Base-by-base conservation (phyloP, 257 asterid genomes). In the Linderniella brevidens region DNA sequence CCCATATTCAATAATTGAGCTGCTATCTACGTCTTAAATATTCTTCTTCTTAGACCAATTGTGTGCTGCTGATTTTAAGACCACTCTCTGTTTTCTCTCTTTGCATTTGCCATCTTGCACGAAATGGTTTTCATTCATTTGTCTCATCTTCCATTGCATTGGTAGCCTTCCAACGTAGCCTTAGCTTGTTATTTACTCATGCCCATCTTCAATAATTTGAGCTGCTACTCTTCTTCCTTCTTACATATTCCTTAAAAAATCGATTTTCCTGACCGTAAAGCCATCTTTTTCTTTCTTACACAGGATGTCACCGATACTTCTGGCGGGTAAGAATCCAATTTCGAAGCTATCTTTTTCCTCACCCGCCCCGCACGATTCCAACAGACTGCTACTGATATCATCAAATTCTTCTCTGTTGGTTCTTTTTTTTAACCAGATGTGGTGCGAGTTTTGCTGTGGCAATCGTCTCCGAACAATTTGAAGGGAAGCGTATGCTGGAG, bases 231-330 rank as follows among this genome's bases (percentile, higher is more conserved):
- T 2, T 39, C 48, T 56, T 29, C 15, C 48, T 56, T 29, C 15
- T 19, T 8, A 36, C 49, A 49, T 11, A 11, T 9, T 52, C 40
- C 3, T 37, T 13, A 52, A 35, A 20, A 39, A 11, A 14, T 16
- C 12, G 43, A 39, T 11, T n/a, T 55, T 18, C 64, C 67, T 62
- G 58, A 49, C 39, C 39, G 32, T 25, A 25, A 25, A 46, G 5
- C 48, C 46, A 41, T 17, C 20, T 43, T 4, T 41, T 44, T 52
- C 16, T 60, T 18, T 29, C 42, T 42, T 41, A 50, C 63, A 46
- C 90, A 86, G 94, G 92, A 74, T 45, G 93, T 86, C 29, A 58
- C 67, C 19, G 96, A 86, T 71, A 74, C 76, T 6, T 86, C 96
- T 44, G 93, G 87, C 3, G 94, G 94, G 96, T 81, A 72, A 59